phyloP scores from a whole-genome alignment of 495 filamentous ascomycete species.

The Zalerion maritima region DNA sequence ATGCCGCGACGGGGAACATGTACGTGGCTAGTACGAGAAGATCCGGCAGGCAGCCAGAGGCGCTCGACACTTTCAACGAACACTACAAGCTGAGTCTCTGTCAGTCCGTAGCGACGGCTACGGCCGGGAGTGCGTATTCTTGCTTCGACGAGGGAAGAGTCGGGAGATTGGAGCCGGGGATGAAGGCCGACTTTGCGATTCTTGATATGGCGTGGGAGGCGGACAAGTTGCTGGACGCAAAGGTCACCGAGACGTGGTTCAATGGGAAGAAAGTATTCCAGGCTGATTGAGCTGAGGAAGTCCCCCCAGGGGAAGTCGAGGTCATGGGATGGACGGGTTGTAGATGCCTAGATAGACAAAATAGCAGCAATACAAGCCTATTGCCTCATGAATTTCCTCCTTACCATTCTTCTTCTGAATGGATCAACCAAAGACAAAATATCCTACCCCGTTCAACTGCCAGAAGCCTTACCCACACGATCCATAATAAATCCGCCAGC shows the following conservation, averaged over 20 bases:
- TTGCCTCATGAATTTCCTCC: too few species aligned
- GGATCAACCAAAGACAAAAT: too few species aligned
- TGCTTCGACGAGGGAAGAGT: slow-evolving; percentile 40
- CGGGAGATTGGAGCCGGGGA: slow-evolving; percentile 33
- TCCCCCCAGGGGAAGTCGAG: too few species aligned
- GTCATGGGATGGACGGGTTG: too few species aligned
- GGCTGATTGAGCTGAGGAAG: too few species aligned
- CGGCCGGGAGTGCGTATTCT: slow-evolving; percentile 42
- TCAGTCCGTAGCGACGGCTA: slow-evolving; percentile 38
- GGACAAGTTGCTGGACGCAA: slow-evolving; percentile 36
- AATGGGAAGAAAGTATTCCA: slow-evolving; percentile 33
- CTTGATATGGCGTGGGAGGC: slow-evolving; percentile 42
- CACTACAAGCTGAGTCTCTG: slow-evolving; percentile 36
- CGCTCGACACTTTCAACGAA: slow-evolving; percentile 33
- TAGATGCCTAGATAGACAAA: too few species aligned
- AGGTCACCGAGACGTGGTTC: slow-evolving; percentile 41
- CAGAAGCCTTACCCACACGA: too few species aligned
- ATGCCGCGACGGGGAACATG: slow-evolving; percentile 38
- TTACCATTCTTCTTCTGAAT: too few species aligned
- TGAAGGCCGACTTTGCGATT: slow-evolving; percentile 42
- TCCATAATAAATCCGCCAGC: too few species aligned
- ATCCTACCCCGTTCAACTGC: too few species aligned
- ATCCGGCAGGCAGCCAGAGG: slow-evolving; percentile 36
- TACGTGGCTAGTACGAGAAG: slow-evolving; percentile 45
- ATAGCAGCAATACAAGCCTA: too few species aligned